Percentiles rank a stretch among this genome's conserved stretches.
Evolutionary conservation across 805 yeast species (phyloP).

Genomic region (Brettanomyces anomalus): DNA sequence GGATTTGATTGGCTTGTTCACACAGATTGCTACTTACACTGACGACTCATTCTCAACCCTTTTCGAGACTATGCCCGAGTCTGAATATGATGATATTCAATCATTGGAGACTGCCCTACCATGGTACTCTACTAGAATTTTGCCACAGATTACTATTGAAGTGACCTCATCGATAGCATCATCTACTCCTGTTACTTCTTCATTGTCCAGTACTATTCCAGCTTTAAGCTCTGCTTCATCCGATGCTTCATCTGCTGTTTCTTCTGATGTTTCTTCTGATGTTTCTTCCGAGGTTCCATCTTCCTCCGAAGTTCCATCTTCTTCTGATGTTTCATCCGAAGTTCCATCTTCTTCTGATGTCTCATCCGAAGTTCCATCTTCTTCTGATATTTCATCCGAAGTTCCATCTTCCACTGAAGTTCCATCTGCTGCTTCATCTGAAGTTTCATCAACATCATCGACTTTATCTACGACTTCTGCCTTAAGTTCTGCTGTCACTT

Average conservation of each 20-base stretch:
- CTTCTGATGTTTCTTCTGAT: constrained; percentile 32
- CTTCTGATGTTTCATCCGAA: constrained; percentile 6
- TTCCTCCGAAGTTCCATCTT: constrained; percentile 42
- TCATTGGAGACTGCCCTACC: constrained; percentile 24
- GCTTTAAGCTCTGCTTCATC: constrained; percentile 1
- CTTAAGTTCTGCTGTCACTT: not conserved
- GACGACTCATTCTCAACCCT: constrained; percentile 36
- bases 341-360: constrained; percentile 56
- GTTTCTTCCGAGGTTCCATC: constrained; percentile 47
- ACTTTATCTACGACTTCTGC: not conserved
- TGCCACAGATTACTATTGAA: constrained; percentile 10
- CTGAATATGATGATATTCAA: constrained; percentile 10
- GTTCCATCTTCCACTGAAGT: not conserved
- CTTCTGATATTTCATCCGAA: not conserved
- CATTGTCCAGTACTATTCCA: constrained; percentile 4
- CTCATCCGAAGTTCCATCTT: constrained; percentile 41
- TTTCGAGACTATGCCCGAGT: constrained; percentile 12
- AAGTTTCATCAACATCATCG: not conserved
- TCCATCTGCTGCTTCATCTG: not conserved
- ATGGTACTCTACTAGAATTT: constrained; percentile 26
- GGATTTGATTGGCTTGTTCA: not conserved
- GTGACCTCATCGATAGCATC: not conserved
- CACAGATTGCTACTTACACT: constrained; percentile 28
- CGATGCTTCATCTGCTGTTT: constrained; percentile 5
- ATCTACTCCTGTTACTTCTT: constrained; percentile 2